Base-by-base conservation (phyloP, 2,329 filamentous ascomycete species). In the Neofusicoccum laricinum region DNA sequence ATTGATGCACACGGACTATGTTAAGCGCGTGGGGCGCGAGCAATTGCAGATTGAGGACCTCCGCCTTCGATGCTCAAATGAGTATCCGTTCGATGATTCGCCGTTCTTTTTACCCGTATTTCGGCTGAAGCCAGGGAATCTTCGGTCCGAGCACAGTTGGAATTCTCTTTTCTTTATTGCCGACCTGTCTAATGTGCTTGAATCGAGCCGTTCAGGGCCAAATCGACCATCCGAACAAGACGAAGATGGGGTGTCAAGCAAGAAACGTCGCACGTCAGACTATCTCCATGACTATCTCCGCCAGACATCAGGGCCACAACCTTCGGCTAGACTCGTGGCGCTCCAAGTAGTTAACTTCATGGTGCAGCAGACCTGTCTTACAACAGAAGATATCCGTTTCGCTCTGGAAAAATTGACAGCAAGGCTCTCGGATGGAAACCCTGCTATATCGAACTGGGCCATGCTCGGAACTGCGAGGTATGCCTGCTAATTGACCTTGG, bases 381-480 rank as follows among this genome's bases (percentile, higher is more conserved):
- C 80, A 3, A 69, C 77, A 36, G 83, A 88, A 36, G 84, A 86
- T 11, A 77, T 89, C 30, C 75, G 78, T 4, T 80, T 82, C 0
- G 73, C 89, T 3, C 72, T 95, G 2, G 80, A 83, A 8, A 83
- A 85, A 48, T 77, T 96, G 15, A 78, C 82, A 15, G 75, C 79
- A 11, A 82, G 84, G 61, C 85, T 90, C 48, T 82, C 85, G 10
- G 90, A 95, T 71, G 93, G 96, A 70, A 88, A 90, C 68, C 78
- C 79, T 14, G 76, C 77, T 8, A 80, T 89, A 45, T 85, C 88
- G 7, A 91, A 88, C 0, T 99, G 95, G 95, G 89, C 92, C 17
- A 87, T 96, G 80, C 76, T 97, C 61, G 89, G 88, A n/a, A 86
- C 92, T 72, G 83, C 91, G 67, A 91, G 90, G 92, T 93, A 79